Evolutionary conservation across 768 basidiomycete species (phyloP), one percentile per base, ranked within the genome.

Genomic region (Agrocybe praecox): DNA sequence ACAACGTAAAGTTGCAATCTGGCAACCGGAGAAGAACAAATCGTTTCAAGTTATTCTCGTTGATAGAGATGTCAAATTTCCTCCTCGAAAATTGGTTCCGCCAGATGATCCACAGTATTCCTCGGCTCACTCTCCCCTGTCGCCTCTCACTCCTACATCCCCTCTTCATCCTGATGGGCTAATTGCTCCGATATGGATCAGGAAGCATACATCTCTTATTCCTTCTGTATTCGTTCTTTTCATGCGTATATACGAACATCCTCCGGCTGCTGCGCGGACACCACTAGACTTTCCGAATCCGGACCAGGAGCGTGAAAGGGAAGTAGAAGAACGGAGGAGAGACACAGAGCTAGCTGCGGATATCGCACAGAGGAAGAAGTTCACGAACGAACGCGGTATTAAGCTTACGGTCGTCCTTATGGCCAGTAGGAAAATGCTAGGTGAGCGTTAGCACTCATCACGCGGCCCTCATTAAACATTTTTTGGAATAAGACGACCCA

Each of bases 111-210:
- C 84, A 2, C 72, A 81, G 45, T 83, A 82, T 59, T 65, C 81
- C 0, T 69, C 80, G 7, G 76, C 86, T 1, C 95, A 94, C 72
- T 98, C 96, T 0, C 95, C 95, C 0, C 79, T 98, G n/a, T 98
- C 95, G 0, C 97, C 97, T 0, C 74, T 98, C 40, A 92, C 92
- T 0, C 88, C 89, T 0, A 80, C 89, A 0, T 97, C 95, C 0
- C 96, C 97, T 0, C 76, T 97, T 9, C 84, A 94, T 70, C 97
- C 97, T 0, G 97, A 99, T 67, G 97, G 97, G 0, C 74, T 99
- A 52, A 94, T 99, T 52, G 94, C 97, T 2, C 97, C 97, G 1
- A 94, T 98, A 68, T 99, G 97, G 97, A 87, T 98, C 32, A 83
- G 95, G 44, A 99, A 98, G 72, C 97, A 99, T 66, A 92, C 92